A percentile compares a stretch with the other conserved stretches of the same genome.
phyloP scores from a whole-genome alignment of 805 yeast species.

The Suhomyces faveliae region DNA sequence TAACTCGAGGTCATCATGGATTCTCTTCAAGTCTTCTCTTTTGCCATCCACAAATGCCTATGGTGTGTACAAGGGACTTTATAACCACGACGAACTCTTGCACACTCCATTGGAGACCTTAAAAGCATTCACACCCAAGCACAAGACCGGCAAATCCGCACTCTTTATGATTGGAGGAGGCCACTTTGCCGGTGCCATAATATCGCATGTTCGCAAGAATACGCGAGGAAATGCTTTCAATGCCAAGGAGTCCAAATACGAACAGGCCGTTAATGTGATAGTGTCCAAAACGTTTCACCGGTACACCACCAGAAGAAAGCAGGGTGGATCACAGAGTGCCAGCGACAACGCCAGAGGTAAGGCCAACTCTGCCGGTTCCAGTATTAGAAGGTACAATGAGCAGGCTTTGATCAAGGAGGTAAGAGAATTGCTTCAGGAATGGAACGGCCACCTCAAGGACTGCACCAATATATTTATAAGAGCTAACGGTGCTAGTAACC shows the following conservation, averaged over 20 bases:
- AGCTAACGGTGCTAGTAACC: conserved; percentile 72
- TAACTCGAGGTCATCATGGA: conserved; percentile 69
- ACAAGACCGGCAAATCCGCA: conserved; percentile 54
- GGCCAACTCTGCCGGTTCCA: conserved; percentile 95
- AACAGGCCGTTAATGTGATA: conserved; percentile 63
- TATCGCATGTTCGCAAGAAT: conserved; percentile 63
- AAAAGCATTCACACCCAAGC: conserved; percentile 29
- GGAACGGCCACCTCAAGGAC: conserved; percentile 59
- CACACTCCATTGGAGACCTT: conserved; percentile 52
- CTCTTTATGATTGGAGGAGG: conserved; percentile 96
- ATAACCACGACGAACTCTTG: conserved; percentile 40
- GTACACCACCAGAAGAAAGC: conserved; percentile 93
- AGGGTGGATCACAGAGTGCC: conserved; percentile 95
- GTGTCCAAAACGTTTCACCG: conserved; percentile 88
- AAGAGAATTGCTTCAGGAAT: conserved; percentile 58
- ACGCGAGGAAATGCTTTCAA: conserved; percentile 56
- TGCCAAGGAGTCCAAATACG: conserved; percentile 47
- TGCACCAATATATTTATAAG: conserved; percentile 75
- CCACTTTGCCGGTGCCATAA: conserved; percentile 93
- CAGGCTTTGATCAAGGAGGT: conserved; percentile 77
- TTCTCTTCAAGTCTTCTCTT: conserved; percentile 52
- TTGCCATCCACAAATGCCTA: conserved; percentile 50
- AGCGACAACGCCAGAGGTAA: conserved; percentile 90
- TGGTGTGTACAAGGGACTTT: conserved; percentile 66
- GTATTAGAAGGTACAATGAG: conserved; percentile 85